These are phyloP conservation scores for Blastocystis sp. DNA, from an alignment of 352 stramenopile species.

Conservation along the genomic window DNA sequence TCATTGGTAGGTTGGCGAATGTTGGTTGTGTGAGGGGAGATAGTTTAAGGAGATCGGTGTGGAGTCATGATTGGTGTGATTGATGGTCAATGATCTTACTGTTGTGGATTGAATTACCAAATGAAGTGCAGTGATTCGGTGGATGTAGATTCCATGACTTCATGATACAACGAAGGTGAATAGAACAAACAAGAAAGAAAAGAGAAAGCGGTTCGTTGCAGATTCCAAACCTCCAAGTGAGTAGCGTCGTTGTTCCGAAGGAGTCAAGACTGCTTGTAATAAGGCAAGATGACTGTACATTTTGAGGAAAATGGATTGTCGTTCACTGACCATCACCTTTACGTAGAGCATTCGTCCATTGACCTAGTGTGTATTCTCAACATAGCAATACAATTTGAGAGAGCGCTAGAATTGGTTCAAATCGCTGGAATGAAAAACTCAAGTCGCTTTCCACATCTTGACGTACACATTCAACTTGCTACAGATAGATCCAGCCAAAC, in stretches of 20 bases:
- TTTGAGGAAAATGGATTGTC: neutral
- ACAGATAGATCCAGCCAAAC: neutral
- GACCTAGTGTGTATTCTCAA: neutral
- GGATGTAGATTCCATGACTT: too few species aligned
- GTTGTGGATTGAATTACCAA: too few species aligned
- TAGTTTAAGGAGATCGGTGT: too few species aligned
- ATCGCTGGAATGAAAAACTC: neutral
- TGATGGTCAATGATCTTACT: too few species aligned
- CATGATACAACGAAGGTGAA: too few species aligned
- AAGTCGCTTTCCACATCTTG: neutral
- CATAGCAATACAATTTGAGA: neutral
- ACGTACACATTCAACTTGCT: neutral
- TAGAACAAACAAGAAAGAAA: conserved; percentile 60
- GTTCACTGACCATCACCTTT: conserved; percentile 62
- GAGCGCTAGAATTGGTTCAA: neutral
- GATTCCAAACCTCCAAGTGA: too few species aligned
- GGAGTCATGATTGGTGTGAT: too few species aligned
- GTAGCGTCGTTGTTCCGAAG: neutral
- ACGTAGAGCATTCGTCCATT: conserved; percentile 44
- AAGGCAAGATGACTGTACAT: neutral
- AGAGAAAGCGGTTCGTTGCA: neutral
- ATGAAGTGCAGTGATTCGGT: too few species aligned
- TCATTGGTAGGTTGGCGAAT: too few species aligned
- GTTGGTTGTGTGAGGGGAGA: too few species aligned
- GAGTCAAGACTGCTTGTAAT: neutral